These are phyloP conservation scores for Alectoria sarmentosa DNA, from an alignment of 495 filamentous ascomycete genomes.

Conservation along the genomic window DNA sequence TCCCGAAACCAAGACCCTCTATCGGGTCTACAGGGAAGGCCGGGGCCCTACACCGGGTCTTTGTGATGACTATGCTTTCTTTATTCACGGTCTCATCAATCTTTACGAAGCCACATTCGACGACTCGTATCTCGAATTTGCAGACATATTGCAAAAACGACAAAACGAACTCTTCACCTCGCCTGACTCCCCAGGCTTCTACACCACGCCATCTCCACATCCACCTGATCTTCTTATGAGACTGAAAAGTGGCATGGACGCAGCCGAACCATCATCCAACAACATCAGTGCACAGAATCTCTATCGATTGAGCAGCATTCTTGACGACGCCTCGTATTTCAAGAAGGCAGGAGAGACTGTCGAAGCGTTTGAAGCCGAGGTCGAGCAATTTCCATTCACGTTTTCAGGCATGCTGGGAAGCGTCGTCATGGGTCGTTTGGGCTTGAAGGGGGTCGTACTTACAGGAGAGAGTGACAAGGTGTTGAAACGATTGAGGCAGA, in stretches of 20 bases:
- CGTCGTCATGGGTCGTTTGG: conserved; percentile 50
- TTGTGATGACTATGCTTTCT: conserved; percentile 91
- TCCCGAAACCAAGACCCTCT: conserved; percentile 51
- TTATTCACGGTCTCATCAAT: conserved; percentile 77
- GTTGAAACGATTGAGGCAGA: conserved; percentile 33
- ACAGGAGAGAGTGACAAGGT: conserved; percentile 35
- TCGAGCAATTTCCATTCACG: conserved; percentile 85
- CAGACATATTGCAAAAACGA: conserved; percentile 70
- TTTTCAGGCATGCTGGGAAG: conserved; percentile 72
- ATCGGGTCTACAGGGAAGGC: conserved; percentile 71
- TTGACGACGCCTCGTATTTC: conserved; percentile 59
- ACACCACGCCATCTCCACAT: conserved; percentile 60
- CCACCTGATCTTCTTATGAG: conserved; percentile 74
- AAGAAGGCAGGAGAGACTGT: conserved; percentile 64
- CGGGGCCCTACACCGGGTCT: conserved; percentile 67
- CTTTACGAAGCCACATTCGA: conserved; percentile 87
- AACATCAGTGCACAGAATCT: conserved; percentile 78
- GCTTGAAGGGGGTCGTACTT: conserved; percentile 37
- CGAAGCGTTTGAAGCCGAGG: conserved; percentile 78
- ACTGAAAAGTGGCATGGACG: conserved; percentile 90
- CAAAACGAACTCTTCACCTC: conserved; percentile 68
- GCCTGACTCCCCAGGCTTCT: conserved; percentile 55
- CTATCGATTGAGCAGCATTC: conserved; percentile 63
- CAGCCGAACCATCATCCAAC: conserved; percentile 81
- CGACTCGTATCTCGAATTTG: conserved; percentile 71